Evolutionary conservation across 2,329 filamentous ascomycete species (phyloP), one percentile per base, ranked within the genome.

Genomic region (Aspergillus tubingensis): DNA sequence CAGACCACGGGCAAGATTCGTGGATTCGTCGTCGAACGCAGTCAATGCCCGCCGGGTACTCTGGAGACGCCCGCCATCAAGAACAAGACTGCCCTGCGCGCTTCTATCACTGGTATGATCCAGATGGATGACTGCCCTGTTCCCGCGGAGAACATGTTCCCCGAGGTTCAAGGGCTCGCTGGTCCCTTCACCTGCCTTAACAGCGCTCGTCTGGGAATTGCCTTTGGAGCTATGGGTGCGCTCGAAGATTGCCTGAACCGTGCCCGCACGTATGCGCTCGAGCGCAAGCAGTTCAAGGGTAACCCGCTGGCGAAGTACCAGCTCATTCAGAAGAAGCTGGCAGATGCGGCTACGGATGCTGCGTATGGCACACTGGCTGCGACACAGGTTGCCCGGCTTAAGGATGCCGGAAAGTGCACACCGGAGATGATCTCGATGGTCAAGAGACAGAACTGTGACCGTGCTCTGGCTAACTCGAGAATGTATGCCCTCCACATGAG

Each of bases 371-470:
- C 91, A n/a, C 80, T 96, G 57, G 95, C 95, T 6, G 89, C 91
- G 7, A 87, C 91, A 60, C 95, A 99, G 78, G 94, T 98, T 38
- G 93, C 92, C 55, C 84, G 94, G 63, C 85, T 98, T 60, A 98
- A 97, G 84, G 94, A 98, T 70, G 88, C 91, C 74, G 93, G 93
- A 65, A 91, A 92, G 77, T 87, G 86, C 23, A 88, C 90, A 2
- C 93, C 95, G 6, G 95, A 99, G 81, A 98, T 98, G 94, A 96
- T 99, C 71, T 88, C 85, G 8, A 89, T 99, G 91, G 88, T 98
- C 74, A 99, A 99, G 85, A 85, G 95, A 67, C 93, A 98, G 80
- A 99, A 99, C 78, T 99, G 95, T 77, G 95, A 99, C 78, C 83
- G 89, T 55, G 95, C 95, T 15, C 81, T 99, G 70, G 81, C 85